Base-by-base conservation (phyloP, 768 basidiomycete species). In the Trametes villosa region DNA sequence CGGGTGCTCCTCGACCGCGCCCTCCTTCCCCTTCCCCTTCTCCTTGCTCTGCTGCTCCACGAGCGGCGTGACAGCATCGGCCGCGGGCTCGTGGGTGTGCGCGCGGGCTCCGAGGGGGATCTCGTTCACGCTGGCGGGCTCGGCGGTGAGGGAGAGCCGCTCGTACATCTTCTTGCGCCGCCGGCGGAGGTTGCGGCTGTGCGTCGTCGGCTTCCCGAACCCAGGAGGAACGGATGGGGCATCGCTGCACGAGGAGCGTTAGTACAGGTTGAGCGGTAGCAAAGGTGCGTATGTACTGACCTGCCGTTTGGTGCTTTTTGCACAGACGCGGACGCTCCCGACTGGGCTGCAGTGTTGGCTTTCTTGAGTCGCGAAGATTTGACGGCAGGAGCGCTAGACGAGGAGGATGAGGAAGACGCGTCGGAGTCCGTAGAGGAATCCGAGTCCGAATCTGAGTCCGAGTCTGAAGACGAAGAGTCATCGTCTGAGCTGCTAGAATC, bases 141-240 rank as follows among this genome's bases (percentile, higher is more conserved):
- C 65, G 18, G 58, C 38, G 3, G 53, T 31, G 3, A 38, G 46
- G 9, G 68, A 63, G 18, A 62, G 63, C 8, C 71, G 66, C 41
- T 76, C 75, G 57, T 73, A 70, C 57, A 70, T 67, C 29, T 78
- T 75, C 74, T 80, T 83, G 15, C 78, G 71, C 40, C 81, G 79
- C 33, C 86, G 77, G 33, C 87, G 82, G n/a, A 79, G 67, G 67
- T 89, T 88, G 6, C 87, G 80, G 24, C 75, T 74, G 17, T 80
- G 83, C 2, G 87, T 89, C 2, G 81, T 70, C 0, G 81, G 70
- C 70, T 85, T 88, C 15, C 87, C 87, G 24, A 75, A 71, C 3
- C 87, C 87, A 0, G 87, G 87, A 1, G 87, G 85, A 9, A 87
- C 79, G 51, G 29, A 66, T 64, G 66, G 64, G 66, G 20, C 65